Evolutionary conservation across 1,284 basidiomycete species (phyloP).

Genomic region (Golubevia sp.): DNA sequence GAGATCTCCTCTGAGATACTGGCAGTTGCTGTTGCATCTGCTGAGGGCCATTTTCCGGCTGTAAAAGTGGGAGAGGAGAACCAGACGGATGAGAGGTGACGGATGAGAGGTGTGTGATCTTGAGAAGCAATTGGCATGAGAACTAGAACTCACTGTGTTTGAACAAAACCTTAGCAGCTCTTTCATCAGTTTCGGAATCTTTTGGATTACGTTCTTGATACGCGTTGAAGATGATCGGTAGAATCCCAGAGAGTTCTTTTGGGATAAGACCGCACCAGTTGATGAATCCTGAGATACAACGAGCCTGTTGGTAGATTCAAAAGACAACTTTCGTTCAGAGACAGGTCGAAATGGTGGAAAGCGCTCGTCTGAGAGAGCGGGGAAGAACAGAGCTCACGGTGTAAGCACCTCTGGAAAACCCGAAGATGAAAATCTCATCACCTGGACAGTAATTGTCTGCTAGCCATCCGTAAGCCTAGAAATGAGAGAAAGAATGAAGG

Average conservation of each 20-base stretch:
- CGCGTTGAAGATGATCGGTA: constrained; percentile 30
- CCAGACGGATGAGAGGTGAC: too few species aligned
- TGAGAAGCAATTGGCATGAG: too few species aligned
- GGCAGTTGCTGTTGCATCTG: constrained; percentile 16
- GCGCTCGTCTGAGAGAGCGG: too few species aligned
- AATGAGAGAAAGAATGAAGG: neutral
- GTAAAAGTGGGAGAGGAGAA: too few species aligned
- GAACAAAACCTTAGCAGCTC: constrained; percentile 25
- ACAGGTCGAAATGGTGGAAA: too few species aligned
- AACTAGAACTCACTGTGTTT: too few species aligned
- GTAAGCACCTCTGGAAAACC: constrained; percentile 42
- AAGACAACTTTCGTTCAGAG: too few species aligned
- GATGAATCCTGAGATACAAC: constrained; percentile 7
- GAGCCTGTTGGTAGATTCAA: too few species aligned
- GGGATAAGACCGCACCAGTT: constrained; percentile 8
- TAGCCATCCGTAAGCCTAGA: constrained; percentile 38
- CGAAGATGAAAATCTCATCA: constrained; percentile 44
- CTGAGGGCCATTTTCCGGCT: constrained; percentile 21
- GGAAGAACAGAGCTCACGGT: constrained; percentile 22
- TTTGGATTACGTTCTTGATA: constrained; percentile 31
- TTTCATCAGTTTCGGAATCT: constrained; percentile 16
- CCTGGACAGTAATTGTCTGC: constrained; percentile 42
- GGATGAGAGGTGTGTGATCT: too few species aligned
- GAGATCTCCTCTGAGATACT: constrained; percentile 8
- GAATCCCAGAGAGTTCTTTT: neutral